Base-by-base conservation (phyloP, 139 green algal genomes). In the Chlorella vulgaris region DNA sequence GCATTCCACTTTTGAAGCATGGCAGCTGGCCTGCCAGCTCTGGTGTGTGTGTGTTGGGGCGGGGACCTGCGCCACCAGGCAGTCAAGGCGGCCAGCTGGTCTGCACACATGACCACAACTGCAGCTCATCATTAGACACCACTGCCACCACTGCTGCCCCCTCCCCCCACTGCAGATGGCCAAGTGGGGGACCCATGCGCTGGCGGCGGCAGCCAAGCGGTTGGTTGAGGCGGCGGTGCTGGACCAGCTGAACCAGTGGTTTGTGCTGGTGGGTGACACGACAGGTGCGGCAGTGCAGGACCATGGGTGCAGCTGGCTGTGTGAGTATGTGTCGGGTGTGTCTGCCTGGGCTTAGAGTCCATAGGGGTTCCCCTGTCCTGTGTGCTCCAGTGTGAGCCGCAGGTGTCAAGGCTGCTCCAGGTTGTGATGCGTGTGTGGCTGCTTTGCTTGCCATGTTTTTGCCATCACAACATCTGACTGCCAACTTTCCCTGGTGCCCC, bases 191-290 rank as follows among this genome's bases (percentile, higher is more conserved):
- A 78, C 69, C 6, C 82, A 82, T 43, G 68, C 69, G 40, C 21
- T 88, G 15, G 62, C 62, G 39, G 63, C 43, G 2, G 85, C 82
- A 4, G 60, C 74, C 33, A 74, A 81, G 35, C 43, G 76, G 38
- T 69, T 90, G 76, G 29, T 90, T 53, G 47, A 80, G 38, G 74
- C 67, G 29, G 86, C 86, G 24, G 65, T 87, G 38, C 18, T 58
- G 74, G 86, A 90, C 65, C 84, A 69, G 7, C 19, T 71, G 24
- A 90, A 90, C 39, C 21, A 55, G 51, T 24, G 51, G 35, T 79
- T 79, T 79, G 73, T 79, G 73, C 53, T 79, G 22, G 73, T 79
- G 35, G 73, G 73, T 4, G 58, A 79, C 73, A 69, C 73, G 24
- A 79, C 73, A 26, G 73, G 73, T 79, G 73, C 7, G 71, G 22